These are phyloP conservation scores for Setaria italica DNA, from an alignment of 202 grass and related monocot genomes.

Conservation along the genomic window DNA sequence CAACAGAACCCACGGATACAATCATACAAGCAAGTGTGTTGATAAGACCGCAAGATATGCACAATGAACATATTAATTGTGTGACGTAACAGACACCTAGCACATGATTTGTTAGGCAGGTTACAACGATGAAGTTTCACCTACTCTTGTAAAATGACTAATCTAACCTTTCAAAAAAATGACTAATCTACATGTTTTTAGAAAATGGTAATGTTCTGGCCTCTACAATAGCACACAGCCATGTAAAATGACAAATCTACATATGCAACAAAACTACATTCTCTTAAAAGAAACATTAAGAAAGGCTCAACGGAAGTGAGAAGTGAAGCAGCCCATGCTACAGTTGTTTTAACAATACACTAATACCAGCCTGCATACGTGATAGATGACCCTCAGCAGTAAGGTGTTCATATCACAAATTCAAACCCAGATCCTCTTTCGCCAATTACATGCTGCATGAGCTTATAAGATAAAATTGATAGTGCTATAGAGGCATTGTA, in stretches of 20 bases:
- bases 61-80: not conserved
- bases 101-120: conserved; percentile 1
- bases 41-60: not conserved
- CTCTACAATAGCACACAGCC: too few relatives aligned
- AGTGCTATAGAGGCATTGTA: not conserved
- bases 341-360: too few relatives aligned
- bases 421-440: conserved; percentile 17
- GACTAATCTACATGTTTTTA: too few relatives aligned
- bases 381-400: not conserved
- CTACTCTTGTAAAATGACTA: not conserved
- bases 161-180: not conserved
- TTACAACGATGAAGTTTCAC: not conserved
- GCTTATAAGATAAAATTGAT: not conserved
- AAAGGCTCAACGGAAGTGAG: not conserved
- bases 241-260: too few relatives aligned
- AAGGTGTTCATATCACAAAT: not conserved
- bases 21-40: not conserved
- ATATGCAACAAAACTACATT: not conserved
- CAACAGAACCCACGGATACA: not conserved
- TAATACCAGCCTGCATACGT: too few relatives aligned
- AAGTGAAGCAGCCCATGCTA: not conserved
- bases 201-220: too few relatives aligned
- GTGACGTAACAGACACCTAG: not conserved
- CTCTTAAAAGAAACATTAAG: not conserved
- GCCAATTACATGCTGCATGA: not conserved